Base-by-base conservation (phyloP, 1,284 basidiomycete genomes). In the Singerocomus inundabilis region DNA sequence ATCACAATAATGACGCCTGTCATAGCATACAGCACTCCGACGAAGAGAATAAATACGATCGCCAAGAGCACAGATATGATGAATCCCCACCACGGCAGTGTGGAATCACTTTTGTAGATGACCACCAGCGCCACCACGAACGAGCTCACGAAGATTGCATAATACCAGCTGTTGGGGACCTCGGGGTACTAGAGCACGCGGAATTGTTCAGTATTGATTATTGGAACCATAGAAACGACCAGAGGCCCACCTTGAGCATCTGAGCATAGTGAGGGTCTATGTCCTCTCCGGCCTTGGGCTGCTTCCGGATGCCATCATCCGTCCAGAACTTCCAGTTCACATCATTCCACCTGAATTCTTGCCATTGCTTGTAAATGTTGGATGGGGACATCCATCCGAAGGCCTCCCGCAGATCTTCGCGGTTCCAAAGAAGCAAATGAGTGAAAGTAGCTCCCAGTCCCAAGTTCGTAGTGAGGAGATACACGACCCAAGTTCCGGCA, bases 261-360 rank as follows among this genome's bases (percentile, higher is more conserved):
- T 78, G 63, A n/a, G 66, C 67, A 49, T 80, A 80, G 57, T 81
- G 79, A 15, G 78, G 78, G 53, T 81, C 80, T 10, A 74, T 55
- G 28, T 70, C 67, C 32, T 68, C 61, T 31, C 65, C 59, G 5
- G 56, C 56, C 2, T 53, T 50, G 2, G 53, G 47, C 12, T 64
- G 51, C 5, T 68, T 57, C 26, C 70, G 66, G 51, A 70, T 66
- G 9, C 74, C 74, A 49, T 71, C 63, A 40, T 73, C 64, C 34
- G 61, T 53, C 78, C 78, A 79, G 63, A 80, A 71, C 42, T 59
- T 69, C 70, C 70, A 77, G 44, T 75, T 59, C 50, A 77, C 67
- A 30, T 61, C 63, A 7, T 55, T 35, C 60, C 56, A 63, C 11
- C 16, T 42, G 7, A 58, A 55, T 16, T 49, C 46, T 41, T 35